phyloP scores from a whole-genome alignment of 2,329 filamentous ascomycete genomes.

The Huntiella decipiens region DNA sequence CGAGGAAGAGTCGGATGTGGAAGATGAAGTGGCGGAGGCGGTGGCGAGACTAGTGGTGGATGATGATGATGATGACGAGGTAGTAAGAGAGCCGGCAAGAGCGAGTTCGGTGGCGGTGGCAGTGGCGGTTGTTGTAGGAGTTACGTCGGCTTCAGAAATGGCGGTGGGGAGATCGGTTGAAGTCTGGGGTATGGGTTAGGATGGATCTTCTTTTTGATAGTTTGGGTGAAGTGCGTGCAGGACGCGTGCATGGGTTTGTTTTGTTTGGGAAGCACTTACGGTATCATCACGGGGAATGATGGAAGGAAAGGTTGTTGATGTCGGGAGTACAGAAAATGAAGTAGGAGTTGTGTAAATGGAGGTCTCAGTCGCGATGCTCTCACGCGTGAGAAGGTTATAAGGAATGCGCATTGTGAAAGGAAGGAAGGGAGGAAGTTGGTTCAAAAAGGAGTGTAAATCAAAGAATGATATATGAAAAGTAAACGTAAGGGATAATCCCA shows the following conservation, averaged over 20 bases:
- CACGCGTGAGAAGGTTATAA: background rate
- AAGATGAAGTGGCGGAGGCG: slow-evolving; percentile 3
- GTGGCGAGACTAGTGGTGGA: slow-evolving; percentile 13
- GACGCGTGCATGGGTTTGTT: too few relatives aligned
- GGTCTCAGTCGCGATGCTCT: background rate
- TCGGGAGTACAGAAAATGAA: too few relatives aligned
- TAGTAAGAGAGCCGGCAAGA: slow-evolving; percentile 12
- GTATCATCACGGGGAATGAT: too few relatives aligned
- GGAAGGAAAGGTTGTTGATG: too few relatives aligned
- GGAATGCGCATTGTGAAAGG: background rate
- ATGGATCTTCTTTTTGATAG: too few relatives aligned
- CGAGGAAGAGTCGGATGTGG: slow-evolving; percentile 13
- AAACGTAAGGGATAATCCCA: too few relatives aligned
- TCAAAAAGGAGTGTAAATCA: too few relatives aligned
- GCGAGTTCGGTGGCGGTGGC: slow-evolving; percentile 12
- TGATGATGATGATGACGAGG: slow-evolving; percentile 13
- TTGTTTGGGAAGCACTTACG: too few relatives aligned
- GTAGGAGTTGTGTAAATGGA: background rate
- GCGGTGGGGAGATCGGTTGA: slow-evolving; percentile 4
- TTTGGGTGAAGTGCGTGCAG: too few relatives aligned
- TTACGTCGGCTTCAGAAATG: slow-evolving; percentile 5
- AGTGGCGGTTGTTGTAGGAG: slow-evolving; percentile 15
- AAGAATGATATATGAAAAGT: too few relatives aligned
- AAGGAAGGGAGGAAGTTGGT: too few relatives aligned
- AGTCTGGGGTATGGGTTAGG: background rate